Base-by-base conservation (phyloP, 805 yeast genomes). In the Maudiozyma serrabonitensis region DNA sequence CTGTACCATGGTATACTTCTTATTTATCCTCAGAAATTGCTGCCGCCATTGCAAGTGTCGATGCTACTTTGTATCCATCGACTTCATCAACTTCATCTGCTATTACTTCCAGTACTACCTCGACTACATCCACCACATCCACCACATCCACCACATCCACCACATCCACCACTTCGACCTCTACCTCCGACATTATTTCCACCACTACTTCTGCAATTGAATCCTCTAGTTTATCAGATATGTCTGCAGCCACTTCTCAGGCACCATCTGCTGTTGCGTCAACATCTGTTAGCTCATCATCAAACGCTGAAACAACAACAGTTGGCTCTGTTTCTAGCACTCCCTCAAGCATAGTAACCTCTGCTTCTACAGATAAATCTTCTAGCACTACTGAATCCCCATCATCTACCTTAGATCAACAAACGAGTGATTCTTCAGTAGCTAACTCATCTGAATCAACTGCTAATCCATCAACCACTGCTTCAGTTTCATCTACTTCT, bases 1-100 rank as follows among this genome's bases (percentile, higher is more conserved):
- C 61, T 21, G 52, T 66, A 18, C 68, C 69, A 55, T 67, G 69
- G 69, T 67, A 60, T 46, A 51, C 59, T 5, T 44, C 54, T 28
- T 59, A 64, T 49, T 34, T 62, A 8, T 52, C 51, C 12, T 45
- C 60, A 12, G 53, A 45, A 16, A 46, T 56, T 13, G 43, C 13
- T 15, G 46, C 44, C 8, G 46, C 50, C 19, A 34, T 41, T 25
- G 41, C 28, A 4, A 46, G 26, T 26, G 35, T 26, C 2, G 37
- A 42, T n/a, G 37, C 45, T 2, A 42, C 45, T 1, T 16, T 16
- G 26, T 42, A 18, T 13, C 37, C 45, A n/a, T 26, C 37, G 1
- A 16, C 45, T 18, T 26, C 37, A 2, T 26, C 37, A 3, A 28
- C 37, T 28, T 16, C 48, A 1, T 15, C 40, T 18, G 8, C 48